phyloP scores from a whole-genome alignment of 2,329 filamentous ascomycete species.

The Raffaelea ambrosiae region DNA sequence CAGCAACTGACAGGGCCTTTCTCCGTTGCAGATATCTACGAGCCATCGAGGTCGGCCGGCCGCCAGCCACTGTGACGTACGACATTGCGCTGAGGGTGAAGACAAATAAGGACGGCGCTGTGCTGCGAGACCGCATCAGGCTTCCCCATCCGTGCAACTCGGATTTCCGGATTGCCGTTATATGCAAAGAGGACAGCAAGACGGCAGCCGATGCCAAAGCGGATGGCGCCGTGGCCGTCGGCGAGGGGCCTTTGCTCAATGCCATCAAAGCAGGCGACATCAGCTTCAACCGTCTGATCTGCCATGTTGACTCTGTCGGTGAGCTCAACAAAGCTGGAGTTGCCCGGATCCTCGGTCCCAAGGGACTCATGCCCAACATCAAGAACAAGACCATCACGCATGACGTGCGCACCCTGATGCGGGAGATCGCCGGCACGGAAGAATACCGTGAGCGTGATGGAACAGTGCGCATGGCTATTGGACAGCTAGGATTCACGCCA shows the following conservation, averaged over 20 bases:
- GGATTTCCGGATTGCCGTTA: constrained; percentile 80
- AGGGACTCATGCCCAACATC: constrained; percentile 82
- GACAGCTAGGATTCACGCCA: constrained; percentile 81
- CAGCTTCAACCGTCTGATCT: constrained; percentile 83
- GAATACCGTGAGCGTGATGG: constrained; percentile 82
- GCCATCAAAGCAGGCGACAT: constrained; percentile 65
- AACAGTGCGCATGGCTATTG: constrained; percentile 81
- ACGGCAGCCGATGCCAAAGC: constrained; percentile 64
- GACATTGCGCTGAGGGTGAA: constrained; percentile 77
- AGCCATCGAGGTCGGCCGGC: constrained; percentile 81
- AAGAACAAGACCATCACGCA: constrained; percentile 85
- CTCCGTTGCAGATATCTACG: constrained; percentile 65
- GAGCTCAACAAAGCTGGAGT: constrained; percentile 75
- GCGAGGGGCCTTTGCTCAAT: constrained; percentile 79
- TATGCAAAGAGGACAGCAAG: constrained; percentile 74
- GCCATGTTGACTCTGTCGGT: constrained; percentile 67
- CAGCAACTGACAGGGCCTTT: background rate
- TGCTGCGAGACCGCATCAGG: constrained; percentile 78
- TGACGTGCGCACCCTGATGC: constrained; percentile 66
- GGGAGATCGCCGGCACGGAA: constrained; percentile 73
- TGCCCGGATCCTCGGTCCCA: constrained; percentile 76
- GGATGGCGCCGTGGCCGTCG: constrained; percentile 74
- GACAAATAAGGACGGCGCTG: constrained; percentile 75
- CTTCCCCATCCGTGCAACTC: constrained; percentile 87
- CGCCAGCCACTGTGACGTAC: constrained; percentile 71